Evolutionary conservation across 2,329 filamentous ascomycete genomes (phyloP), one percentile per base, ranked within the genome.

Genomic region (Davidsoniella neocaledoniae): DNA sequence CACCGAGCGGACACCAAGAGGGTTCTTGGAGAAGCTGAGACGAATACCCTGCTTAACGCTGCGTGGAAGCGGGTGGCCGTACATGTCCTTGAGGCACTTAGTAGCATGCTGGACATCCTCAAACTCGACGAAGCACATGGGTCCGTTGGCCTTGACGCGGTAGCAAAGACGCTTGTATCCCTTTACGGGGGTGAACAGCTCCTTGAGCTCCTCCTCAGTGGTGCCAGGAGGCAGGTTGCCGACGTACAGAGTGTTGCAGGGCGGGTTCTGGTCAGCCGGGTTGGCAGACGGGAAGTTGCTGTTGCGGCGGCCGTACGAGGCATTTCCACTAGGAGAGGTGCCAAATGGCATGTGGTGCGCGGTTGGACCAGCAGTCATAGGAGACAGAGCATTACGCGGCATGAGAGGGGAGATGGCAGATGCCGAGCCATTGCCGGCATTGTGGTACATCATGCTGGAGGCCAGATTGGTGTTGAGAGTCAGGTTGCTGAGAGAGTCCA

Each of bases 101-200:
- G 90, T 95, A 0, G 91, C 90, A 59, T 86, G 90, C 1, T 85
- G 83, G 9, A 94, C 74, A 58, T 95, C 88, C 59, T 96, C 90
- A 58, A 96, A 98, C 64, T 98, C 91, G 37, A 98, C 91, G 63
- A 96, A 96, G 62, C 91, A 96, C 88, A 96, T 96, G 2, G 90
- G 90, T 0, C 90, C 90, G 58, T 95, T 94, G 56, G 85, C 78
- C 68, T 96, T 96, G 49, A 87, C 93, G 33, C 90, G 77, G 71
- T 95, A 94, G 61, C 87, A 94, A 6, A 98, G 77, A 25, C 91
- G 77, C 67, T 94, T 96, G 69, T 95, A 98, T 3, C 91, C 91
- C 44, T 88, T 81, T 63, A 93, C 86, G 65, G 88, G 90, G 23
- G 83, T 87, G 61, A 98, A 98, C 60, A 95, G 75, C 19, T 83